phyloP scores from a whole-genome alignment of 2,329 filamentous ascomycete species.

The Westerdykella aurantiaca region DNA sequence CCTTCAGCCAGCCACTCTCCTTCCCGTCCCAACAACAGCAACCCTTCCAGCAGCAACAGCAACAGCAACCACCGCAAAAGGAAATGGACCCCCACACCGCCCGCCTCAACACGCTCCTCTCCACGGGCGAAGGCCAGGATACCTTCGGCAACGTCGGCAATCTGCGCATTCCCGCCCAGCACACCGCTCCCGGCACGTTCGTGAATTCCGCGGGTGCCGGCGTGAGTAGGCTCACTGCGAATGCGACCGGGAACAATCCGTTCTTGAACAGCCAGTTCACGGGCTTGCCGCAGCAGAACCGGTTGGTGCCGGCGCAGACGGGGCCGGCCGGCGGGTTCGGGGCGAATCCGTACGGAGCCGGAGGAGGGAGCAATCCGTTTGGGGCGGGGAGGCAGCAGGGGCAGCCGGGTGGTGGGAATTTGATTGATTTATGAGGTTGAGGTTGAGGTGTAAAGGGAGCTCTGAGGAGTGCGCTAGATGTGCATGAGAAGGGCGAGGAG shows the following conservation, averaged over 20 bases:
- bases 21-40: constrained; percentile 20
- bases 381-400: constrained; percentile 42
- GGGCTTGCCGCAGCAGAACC: constrained; percentile 51
- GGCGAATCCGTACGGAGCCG: constrained; percentile 34
- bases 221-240: constrained; percentile 62
- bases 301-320: constrained; percentile 46
- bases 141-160: constrained; percentile 98
- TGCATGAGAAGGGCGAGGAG: constrained; percentile 13
- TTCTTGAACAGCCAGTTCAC: constrained; percentile 83
- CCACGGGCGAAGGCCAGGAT: constrained; percentile 86
- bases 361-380: constrained; percentile 51
- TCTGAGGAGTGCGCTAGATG: constrained; percentile 12
- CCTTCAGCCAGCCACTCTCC: constrained; percentile 45
- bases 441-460: not conserved
- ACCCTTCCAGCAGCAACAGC: constrained; percentile 35
- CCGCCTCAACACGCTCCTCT: constrained; percentile 78
- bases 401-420: constrained; percentile 48
- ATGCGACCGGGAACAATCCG: constrained; percentile 74
- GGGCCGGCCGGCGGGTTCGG: constrained; percentile 46
- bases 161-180: constrained; percentile 88
- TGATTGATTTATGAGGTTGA: constrained; percentile 53
- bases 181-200: constrained; percentile 92
- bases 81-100: constrained; percentile 56
- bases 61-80: constrained; percentile 35
- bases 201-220: constrained; percentile 89